Percentiles rank a stretch among this genome's conserved stretches.
Conservation (phyloP, 2,329 filamentous ascomycete genomes). For the Teratosphaeria gauchensis region DNA sequence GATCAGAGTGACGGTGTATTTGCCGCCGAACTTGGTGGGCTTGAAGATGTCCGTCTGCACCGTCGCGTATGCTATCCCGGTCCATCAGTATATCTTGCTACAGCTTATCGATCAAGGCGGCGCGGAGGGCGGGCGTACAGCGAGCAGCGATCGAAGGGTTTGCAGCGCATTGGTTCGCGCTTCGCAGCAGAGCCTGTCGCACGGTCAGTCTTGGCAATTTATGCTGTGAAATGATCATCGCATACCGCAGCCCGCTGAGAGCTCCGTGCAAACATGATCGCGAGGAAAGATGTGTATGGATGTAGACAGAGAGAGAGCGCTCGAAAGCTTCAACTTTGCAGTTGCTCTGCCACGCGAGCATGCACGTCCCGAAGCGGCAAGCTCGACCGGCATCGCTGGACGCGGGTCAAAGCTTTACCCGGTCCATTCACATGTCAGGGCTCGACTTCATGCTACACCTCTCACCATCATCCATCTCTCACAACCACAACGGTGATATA, state of each 20-base stretch:
- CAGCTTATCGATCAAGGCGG: not conserved
- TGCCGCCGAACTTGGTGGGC: constrained; percentile 96
- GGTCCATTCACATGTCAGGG: not conserved
- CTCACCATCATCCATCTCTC: not conserved
- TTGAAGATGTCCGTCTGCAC: constrained; percentile 95
- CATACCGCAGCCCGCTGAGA: constrained; percentile 34
- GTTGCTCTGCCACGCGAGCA: not conserved
- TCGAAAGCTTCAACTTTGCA: constrained; percentile 6
- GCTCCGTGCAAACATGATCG: constrained; percentile 36
- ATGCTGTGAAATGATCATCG: too few relatives aligned
- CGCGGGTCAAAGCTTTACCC: not conserved
- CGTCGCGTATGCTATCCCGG: constrained; percentile 48
- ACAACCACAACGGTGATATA: too few relatives aligned
- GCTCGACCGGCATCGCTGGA: not conserved
- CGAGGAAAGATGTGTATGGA: not conserved
- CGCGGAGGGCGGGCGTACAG: constrained; percentile 37
- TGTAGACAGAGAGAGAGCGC: not conserved
- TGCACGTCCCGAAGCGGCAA: not conserved
- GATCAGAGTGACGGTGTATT: constrained; percentile 98
- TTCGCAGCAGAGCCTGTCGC: constrained; percentile 47
- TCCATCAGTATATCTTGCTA: constrained; percentile 12
- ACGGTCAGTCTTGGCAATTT: not conserved
- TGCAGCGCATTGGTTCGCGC: constrained; percentile 34
- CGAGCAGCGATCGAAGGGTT: constrained; percentile 44
- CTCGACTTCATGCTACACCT: not conserved